A percentile compares a stretch with the other conserved stretches of the same genome.
Evolutionary conservation across 2,329 filamentous ascomycete genomes (phyloP).

Genomic region (Escovopsis sp.): DNA sequence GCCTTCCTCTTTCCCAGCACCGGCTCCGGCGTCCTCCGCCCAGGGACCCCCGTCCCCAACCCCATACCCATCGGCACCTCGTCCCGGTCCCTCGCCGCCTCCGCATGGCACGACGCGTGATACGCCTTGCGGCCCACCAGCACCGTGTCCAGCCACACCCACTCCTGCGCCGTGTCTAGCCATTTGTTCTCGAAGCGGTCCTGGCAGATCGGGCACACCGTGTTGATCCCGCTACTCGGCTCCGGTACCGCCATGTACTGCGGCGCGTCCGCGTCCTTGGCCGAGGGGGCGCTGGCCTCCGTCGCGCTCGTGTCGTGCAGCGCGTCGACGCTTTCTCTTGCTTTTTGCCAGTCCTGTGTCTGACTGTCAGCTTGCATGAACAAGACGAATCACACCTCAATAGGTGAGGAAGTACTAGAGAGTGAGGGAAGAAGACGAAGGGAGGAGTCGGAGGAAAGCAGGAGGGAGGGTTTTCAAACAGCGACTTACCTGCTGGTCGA

Average conservation of each 20-base stretch:
- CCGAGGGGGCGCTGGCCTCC: conserved; percentile 16
- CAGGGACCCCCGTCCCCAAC: conserved; percentile 19
- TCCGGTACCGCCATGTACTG: conserved; percentile 76
- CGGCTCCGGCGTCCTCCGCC: conserved; percentile 44
- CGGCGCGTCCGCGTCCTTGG: conserved; percentile 27
- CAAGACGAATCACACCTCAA: too few species aligned
- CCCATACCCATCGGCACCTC: conserved; percentile 12
- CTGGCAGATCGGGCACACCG: conserved; percentile 83
- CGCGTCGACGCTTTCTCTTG: conserved; percentile 62
- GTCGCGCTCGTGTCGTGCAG: conserved; percentile 25
- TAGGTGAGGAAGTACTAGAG: neutral
- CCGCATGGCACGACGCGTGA: conserved; percentile 77
- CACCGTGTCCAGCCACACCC: conserved; percentile 87
- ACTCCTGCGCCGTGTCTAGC: conserved; percentile 87
- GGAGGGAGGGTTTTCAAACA: too few species aligned
- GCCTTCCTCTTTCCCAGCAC: conserved; percentile 62
- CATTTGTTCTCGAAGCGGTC: conserved; percentile 88
- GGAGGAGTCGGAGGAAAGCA: neutral
- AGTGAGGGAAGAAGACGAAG: neutral
- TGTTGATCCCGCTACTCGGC: conserved; percentile 57
- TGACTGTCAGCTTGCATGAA: conserved; percentile 3
- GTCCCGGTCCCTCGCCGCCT: conserved; percentile 54
- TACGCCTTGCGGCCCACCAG: conserved; percentile 67
- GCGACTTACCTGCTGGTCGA: conserved; percentile 63
- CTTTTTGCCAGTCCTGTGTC: conserved; percentile 72